Conservation (phyloP, 1,284 basidiomycete species). For the Apiotrichum sp. region DNA sequence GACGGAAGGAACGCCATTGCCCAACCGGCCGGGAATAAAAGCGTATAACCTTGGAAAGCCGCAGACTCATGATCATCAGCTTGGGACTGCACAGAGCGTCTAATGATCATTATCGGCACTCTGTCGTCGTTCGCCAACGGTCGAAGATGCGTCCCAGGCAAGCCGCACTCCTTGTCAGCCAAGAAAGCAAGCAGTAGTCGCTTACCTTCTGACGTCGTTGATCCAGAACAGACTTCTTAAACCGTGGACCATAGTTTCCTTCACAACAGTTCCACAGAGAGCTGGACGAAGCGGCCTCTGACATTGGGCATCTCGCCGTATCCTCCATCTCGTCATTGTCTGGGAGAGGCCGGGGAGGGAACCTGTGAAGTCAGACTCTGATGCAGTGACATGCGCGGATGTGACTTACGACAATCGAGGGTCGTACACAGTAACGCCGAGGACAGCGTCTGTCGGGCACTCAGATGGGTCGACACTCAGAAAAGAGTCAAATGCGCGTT, state of each 20-base stretch:
- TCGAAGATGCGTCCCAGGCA: constrained; percentile 67
- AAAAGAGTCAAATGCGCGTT: constrained; percentile 63
- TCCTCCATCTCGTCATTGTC: background rate
- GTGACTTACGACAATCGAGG: constrained; percentile 50
- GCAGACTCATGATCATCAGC: background rate
- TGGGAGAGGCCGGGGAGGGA: constrained; percentile 22
- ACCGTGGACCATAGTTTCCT: constrained; percentile 56
- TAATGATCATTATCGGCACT: constrained; percentile 72
- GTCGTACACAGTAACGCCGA: constrained; percentile 73
- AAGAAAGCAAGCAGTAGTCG: background rate
- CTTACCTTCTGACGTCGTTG: constrained; percentile 64
- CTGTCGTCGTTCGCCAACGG: constrained; percentile 67
- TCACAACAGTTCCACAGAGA: constrained; percentile 59
- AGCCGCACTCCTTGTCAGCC: constrained; percentile 52
- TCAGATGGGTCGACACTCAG: constrained; percentile 58
- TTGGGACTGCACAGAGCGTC: constrained; percentile 57
- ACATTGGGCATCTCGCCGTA: background rate
- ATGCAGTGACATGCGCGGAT: too few species aligned
- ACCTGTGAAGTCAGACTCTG: constrained; percentile 12
- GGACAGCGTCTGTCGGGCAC: constrained; percentile 63
- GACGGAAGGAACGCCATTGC: constrained; percentile 78
- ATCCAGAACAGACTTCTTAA: constrained; percentile 77
- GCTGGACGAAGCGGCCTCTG: background rate
- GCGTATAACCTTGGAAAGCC: constrained; percentile 70
- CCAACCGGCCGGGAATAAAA: constrained; percentile 80